phyloP scores from a whole-genome alignment of 345 rosid genomes.

The Eucalyptus rudis region DNA sequence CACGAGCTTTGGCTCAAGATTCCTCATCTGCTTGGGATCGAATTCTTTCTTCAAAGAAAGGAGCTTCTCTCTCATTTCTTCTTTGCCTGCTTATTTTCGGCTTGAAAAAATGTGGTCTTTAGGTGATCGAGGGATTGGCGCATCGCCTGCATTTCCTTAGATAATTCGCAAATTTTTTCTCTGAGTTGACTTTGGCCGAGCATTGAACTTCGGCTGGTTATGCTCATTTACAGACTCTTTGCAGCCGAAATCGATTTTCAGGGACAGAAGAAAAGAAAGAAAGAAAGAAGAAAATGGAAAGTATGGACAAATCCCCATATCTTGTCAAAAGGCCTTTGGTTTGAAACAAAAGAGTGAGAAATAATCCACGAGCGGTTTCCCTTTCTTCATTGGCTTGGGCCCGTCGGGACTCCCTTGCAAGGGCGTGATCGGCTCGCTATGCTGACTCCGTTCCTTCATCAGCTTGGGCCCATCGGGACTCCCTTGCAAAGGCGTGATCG shows the following conservation, averaged over 20 bases:
- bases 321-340: neutral
- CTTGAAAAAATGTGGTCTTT: conserved; percentile 28
- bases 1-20: conserved; percentile 33
- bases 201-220: conserved; percentile 59
- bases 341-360: neutral
- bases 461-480: neutral
- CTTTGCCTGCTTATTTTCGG: conserved; percentile 31
- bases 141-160: conserved; percentile 45
- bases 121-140: conserved; percentile 42
- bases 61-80: conserved; percentile 34
- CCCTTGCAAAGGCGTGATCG: neutral
- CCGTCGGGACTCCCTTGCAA: neutral
- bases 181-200: conserved; percentile 11
- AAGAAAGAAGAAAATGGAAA: neutral
- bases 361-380: neutral
- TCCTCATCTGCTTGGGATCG: conserved; percentile 33
- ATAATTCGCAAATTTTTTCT: conserved; percentile 36
- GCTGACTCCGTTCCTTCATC: neutral
- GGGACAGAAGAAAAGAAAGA: neutral
- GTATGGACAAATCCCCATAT: conserved; percentile 9
- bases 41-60: conserved; percentile 18
- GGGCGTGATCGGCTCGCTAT: neutral
- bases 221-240: neutral
- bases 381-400: neutral
- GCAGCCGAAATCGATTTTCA: neutral